Conservation (phyloP, 345 rosid species). For the Odontarrhena argentea region DNA sequence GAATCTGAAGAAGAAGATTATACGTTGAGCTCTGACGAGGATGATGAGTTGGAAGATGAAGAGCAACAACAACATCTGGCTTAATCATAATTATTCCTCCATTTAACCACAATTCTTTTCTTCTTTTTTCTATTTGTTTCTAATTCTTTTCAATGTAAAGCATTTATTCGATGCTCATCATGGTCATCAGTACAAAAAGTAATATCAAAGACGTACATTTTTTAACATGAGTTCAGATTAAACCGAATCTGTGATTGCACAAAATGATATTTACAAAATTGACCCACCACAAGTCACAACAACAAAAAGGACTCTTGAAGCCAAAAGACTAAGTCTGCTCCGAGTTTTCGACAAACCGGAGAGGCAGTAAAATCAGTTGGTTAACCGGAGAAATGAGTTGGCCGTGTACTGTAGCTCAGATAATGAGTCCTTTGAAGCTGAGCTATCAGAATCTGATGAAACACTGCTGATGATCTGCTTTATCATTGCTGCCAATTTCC, state of each 20-base stretch:
- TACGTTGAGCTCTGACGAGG: constrained; percentile 37
- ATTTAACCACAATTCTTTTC: not conserved
- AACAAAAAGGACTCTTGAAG: not conserved
- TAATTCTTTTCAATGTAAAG: constrained; percentile 1
- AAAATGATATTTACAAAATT: constrained; percentile 18
- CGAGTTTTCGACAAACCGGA: not conserved
- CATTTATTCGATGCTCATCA: constrained; percentile 36
- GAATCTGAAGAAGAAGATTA: constrained; percentile 36
- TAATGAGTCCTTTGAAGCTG: constrained; percentile 38
- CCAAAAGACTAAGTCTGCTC: not conserved
- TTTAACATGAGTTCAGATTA: not conserved
- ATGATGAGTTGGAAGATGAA: constrained; percentile 30
- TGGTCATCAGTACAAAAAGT: not conserved
- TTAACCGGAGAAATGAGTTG: constrained; percentile 44
- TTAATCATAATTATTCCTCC: constrained; percentile 3
- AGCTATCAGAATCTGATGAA: constrained; percentile 24
- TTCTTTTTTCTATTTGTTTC: not conserved
- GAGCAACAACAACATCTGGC: constrained; percentile 43
- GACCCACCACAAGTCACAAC: not conserved
- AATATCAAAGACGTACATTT: not conserved
- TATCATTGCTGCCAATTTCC: constrained; percentile 42
- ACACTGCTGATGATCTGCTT: constrained; percentile 44
- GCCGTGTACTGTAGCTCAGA: constrained; percentile 55
- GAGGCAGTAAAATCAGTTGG: constrained; percentile 32
- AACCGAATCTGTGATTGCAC: constrained; percentile 4